Base-by-base conservation (phyloP, 495 filamentous ascomycete species). In the Hypoxylon fuscum region DNA sequence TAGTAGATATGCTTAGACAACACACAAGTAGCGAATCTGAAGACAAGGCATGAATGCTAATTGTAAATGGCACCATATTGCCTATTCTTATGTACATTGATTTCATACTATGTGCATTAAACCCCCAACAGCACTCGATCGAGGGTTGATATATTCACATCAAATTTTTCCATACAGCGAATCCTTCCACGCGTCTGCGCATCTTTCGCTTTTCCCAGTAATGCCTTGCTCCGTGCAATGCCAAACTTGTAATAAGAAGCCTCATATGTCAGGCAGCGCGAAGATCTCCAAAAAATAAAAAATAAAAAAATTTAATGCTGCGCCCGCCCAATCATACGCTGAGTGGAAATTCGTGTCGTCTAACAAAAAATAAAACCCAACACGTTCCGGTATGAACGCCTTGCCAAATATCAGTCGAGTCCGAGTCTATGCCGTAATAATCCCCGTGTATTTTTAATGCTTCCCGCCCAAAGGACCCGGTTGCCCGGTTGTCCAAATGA, bases 361-460 rank as follows among this genome's bases (percentile, higher is more conserved):
- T 59, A 63, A 37, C 47, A 43, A 10, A 7, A 46, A 50, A 22
- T 23, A 14, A 62, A 40, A 4, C 27, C 31, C 10, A 10, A 5
- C 35, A 14, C 5, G 9, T 21, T 34, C 62, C 31, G 42, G 15
- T 56, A 41, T 56, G 35, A 68, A 68, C 64, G 64, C 64, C 64
- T 62, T 49, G 64, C 64, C 64, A 59, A 59, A 49, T 25, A n/a
- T 31, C 20, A 32, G 52, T 53, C 49, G 34, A 37, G 55, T 50
- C 53, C 64, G 53, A 55, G 42, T 68, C 64, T 68, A 68, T 63
- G 53, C 29, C 29, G 21, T 54, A 21, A 53, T 53, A 29, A 41
- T 34, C 23, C 55, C 64, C 35, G 25, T 63, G 54, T 63, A 63
- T 68, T 68, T n/a, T 68, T 68, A 20, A 63, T 62, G 58, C 53